Evolutionary conservation across 805 yeast genomes (phyloP), one percentile per base, ranked within the genome.

Genomic region (Yueomyces sinensis): DNA sequence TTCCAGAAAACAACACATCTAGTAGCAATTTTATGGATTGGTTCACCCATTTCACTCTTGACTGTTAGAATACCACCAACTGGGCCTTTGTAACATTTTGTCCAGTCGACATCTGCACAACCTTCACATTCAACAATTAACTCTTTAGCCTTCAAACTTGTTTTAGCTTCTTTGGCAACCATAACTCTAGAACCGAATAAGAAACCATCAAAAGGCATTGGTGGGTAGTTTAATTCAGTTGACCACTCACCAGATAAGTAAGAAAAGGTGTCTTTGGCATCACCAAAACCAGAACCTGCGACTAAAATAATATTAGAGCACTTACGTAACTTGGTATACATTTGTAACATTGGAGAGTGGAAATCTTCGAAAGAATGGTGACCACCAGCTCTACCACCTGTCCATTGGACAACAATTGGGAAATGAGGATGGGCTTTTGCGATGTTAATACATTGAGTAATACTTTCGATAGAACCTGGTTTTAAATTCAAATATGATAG

Each of bases 311-410:
- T 84, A 68, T 91, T 91, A 32, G 82, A 55, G 52, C 86, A 79
- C 64, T 84, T 80, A 72, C 99, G 82, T 52, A 91, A 81, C 68
- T 81, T 80, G 46, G 94, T 68, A 64, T 91, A 91, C 89, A 91
- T 91, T 62, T 84, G 95, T 55, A 91, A 66, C 46, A 91, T 73
- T 47, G 98, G 97, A 56, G 87, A 89, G 62, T 91, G 98, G 91
- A 89, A 86, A 66, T 91, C 99, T 70, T 91, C 99, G 55, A 76
- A 91, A 33, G 97, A 89, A 63, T 91, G 99, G 61, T 91, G 99
- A 56, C 99, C 99, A 73, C 99, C 99, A 67, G 96, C 99, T 73
- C 99, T 87, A 62, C 99, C 99, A 72, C 97, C 98, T 40, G 99
- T 91, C 99, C 99, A 91, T 69, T 91, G 98, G 50, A 91, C 66